phyloP scores from a whole-genome alignment of 768 basidiomycete species.

The Amanita jacksonii region DNA sequence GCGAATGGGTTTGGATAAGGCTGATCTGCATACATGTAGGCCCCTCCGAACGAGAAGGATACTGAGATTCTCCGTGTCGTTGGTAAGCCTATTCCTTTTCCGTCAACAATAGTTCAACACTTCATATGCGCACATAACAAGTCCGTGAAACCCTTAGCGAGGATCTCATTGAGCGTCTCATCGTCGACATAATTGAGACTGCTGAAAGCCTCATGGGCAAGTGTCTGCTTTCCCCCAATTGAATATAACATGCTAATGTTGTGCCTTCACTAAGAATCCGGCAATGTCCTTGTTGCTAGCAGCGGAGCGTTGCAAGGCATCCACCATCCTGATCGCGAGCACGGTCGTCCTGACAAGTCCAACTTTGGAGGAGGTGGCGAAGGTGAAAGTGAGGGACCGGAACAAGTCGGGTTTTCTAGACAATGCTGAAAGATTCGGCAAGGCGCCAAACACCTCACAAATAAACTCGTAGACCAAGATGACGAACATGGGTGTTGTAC shows the following conservation, averaged over 20 bases:
- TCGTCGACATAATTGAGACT: conserved; percentile 39
- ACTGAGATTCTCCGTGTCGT: conserved; percentile 55
- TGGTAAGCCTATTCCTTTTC: conserved; percentile 18
- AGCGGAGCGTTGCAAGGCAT: conserved; percentile 13
- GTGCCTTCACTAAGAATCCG: conserved; percentile 13
- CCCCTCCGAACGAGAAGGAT: conserved; percentile 40
- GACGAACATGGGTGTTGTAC: too few species aligned
- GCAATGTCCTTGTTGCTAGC: conserved; percentile 17
- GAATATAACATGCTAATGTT: not conserved
- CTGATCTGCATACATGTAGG: conserved; percentile 19
- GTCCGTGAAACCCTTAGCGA: conserved; percentile 48
- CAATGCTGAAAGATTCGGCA: conserved; percentile 31
- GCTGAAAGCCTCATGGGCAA: conserved; percentile 38
- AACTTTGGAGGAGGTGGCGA: conserved; percentile 28
- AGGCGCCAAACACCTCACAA: too few species aligned
- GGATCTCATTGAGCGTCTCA: conserved; percentile 39
- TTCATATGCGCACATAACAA: conserved; percentile 18
- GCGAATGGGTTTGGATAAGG: too few species aligned
- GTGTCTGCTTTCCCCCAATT: conserved; percentile 11
- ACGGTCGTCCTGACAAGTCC: conserved; percentile 29
- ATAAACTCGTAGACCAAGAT: too few species aligned
- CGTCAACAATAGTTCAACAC: not conserved
- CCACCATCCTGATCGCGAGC: conserved; percentile 29
- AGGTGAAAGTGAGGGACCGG: conserved; percentile 14
- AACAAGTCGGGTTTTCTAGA: conserved; percentile 28